Base-by-base conservation (phyloP, 2,329 filamentous ascomycete species). In the Aspergillus sp. region DNA sequence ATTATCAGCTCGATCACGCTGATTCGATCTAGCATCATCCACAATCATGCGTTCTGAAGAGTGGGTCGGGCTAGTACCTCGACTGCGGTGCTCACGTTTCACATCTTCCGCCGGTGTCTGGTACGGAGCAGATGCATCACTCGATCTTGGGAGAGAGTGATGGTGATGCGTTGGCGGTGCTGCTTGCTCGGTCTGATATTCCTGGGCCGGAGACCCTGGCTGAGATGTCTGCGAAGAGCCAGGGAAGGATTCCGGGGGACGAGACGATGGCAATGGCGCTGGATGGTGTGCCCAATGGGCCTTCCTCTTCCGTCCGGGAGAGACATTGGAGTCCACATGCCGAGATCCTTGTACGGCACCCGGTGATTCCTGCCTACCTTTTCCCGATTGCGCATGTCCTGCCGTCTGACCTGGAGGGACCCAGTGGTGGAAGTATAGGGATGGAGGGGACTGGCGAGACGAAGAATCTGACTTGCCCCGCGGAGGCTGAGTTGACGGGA, bases 391-490 rank as follows among this genome's bases (percentile, higher is more conserved):
- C 63, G 89, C 90, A 70, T 85, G 85, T 62, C 90, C 89, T 73
- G 90, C 88, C 61, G 84, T 83, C 65, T 76, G 90, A 84, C 64
- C 85, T 13, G 92, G 92, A 49, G 92, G 92, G 61, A 94, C 90
- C 92, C 92, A 97, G 73, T 96, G 91, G 72, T 96, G 91, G 74
- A 97, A 97, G 76, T 91, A 95, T 51, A 96, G 90, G 21, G 89
- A 90, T 0, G 89, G 87, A 43, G 90, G 91, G 17, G 87, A 84
- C 64, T 88, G 82, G 48, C 85, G 78, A 50, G 87, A 86, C 66
- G 89, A 66, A 13, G 59, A 84, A 68, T 88, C 86, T 61, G 84
- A 83, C 49, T 78, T 73, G 41, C 81, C 77, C 7, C 80, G 77
- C 57, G 86, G 83, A 41, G 78, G 75, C 72, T 79, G 84, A 69